phyloP scores from a whole-genome alignment of 371 early-diverging fungal species.

The Mortierella sp. region DNA sequence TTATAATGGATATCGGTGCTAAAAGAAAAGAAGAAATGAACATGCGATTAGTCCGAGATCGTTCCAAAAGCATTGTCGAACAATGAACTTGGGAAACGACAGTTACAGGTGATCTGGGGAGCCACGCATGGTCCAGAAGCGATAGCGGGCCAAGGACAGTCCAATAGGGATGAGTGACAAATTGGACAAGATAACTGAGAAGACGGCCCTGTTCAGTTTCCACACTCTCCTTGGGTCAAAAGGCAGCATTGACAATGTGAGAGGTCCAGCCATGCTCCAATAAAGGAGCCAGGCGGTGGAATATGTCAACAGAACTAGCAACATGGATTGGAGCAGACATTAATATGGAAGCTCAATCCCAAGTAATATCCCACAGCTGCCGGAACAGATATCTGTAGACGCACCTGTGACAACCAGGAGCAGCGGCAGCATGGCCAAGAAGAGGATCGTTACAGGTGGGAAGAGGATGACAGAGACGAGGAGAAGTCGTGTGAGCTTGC shows the following conservation, averaged over 20 bases:
- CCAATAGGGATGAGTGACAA: conserved; percentile 41
- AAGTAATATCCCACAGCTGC: no score
- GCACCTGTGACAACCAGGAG: conserved; percentile 17
- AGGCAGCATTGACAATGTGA: conserved; percentile 15
- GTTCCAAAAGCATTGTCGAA: no score
- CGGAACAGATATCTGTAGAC: background rate
- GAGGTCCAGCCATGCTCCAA: conserved; percentile 35
- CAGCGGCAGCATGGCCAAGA: conserved; percentile 36
- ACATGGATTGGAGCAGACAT: background rate
- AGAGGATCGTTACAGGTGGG: conserved; percentile 29
- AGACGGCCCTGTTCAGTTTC: conserved; percentile 36
- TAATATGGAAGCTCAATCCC: background rate
- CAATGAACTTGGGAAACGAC: no score
- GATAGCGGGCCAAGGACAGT: conserved; percentile 30
- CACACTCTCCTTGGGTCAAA: conserved; percentile 34
- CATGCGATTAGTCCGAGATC: no score
- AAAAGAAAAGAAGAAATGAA: background rate
- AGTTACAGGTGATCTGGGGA: conserved; percentile 32
- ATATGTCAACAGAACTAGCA: conserved; percentile 32
- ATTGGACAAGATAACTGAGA: conserved; percentile 29
- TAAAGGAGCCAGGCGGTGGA: conserved; percentile 47
- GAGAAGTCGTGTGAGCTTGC: conserved; percentile 27
- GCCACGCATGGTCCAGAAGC: conserved; percentile 38
- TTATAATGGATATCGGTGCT: conserved; percentile 39
- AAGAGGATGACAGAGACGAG: conserved; percentile 37